Evolutionary conservation across 2,329 filamentous ascomycete species (phyloP), one percentile per base, ranked within the genome.

Genomic region (Talaromyces sp.): DNA sequence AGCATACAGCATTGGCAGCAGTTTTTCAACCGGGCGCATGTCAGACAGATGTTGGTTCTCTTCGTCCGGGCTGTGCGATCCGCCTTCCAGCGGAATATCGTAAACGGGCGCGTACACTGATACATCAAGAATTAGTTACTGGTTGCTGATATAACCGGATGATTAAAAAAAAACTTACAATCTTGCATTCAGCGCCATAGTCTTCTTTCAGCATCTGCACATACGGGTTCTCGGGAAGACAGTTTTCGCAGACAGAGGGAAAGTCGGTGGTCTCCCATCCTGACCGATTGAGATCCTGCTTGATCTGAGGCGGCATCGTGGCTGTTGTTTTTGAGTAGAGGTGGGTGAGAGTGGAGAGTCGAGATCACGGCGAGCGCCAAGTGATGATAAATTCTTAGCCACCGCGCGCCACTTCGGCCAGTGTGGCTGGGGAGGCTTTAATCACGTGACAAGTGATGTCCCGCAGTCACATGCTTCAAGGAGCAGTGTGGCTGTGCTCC

Each of bases 181-280:
- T 80, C 80, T 90, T 90, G 82, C 89, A 91, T 77, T 92, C 89
- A 60, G 89, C 90, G 68, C 92, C 94, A 70, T 95, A 88, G 75
- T 99, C 93, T 72, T 97, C 92, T 77, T 99, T 99, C 62, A 99
- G 83, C 92, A 99, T 97, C 77, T 97, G 94, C 50, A 99, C 94
- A 71, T 96, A 99, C 1, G 93, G 93, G 69, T 97, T 97, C 63
- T 96, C 92, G 17, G 93, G 92, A 2, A 99, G 84, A 74, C 94
- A 99, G 71, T 88, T 92, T 77, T 99, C 94, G 80, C 85, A 81
- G 17, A 79, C 78, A 2, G 79, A 80, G 2, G 79, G 79, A 48
- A 80, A 81, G 64, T 81, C 79, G 21, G 77, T 79, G 5, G 91
- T 89, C 77, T 99, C 94, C 92, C 92, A 97, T 62, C 94, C 94